These are phyloP conservation scores for Candida saitoana DNA, from an alignment of 805 yeast genomes.

Conservation along the genomic window DNA sequence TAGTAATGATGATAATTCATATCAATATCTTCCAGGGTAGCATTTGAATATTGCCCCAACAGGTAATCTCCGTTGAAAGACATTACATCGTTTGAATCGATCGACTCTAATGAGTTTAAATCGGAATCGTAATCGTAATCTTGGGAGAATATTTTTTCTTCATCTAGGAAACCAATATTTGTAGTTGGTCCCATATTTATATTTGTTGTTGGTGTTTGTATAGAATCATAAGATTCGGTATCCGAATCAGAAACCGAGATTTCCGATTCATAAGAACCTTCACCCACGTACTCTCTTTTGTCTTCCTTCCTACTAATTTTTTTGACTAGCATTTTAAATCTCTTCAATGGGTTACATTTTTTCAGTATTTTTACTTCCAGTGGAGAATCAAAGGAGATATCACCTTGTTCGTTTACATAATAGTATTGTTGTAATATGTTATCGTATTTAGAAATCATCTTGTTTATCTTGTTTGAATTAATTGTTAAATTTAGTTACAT, in stretches of 20 bases:
- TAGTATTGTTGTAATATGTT: slow-evolving; percentile 36
- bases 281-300: not conserved
- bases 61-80: slow-evolving; percentile 3
- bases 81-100: slow-evolving; percentile 20
- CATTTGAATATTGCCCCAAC: not conserved
- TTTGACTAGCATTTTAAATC: not conserved
- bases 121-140: slow-evolving; percentile 14
- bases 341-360: not conserved
- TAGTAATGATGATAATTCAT: slow-evolving; percentile 8
- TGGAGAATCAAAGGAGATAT: slow-evolving; percentile 43
- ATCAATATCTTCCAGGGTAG: slow-evolving; percentile 8
- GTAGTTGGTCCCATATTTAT: not conserved
- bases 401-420: slow-evolving; percentile 34
- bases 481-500: no score
- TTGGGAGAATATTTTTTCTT: not conserved
- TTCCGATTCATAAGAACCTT: not conserved
- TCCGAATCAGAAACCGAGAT: not conserved
- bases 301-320: not conserved
- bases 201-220: not conserved
- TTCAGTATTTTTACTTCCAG: slow-evolving; percentile 31
- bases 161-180: not conserved
- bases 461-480: not conserved
- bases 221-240: not conserved
- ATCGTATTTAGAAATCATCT: slow-evolving; percentile 19
- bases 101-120: slow-evolving; percentile 15